phyloP scores from a whole-genome alignment of 2,329 filamentous ascomycete species.

The Curvularia spicifera region DNA sequence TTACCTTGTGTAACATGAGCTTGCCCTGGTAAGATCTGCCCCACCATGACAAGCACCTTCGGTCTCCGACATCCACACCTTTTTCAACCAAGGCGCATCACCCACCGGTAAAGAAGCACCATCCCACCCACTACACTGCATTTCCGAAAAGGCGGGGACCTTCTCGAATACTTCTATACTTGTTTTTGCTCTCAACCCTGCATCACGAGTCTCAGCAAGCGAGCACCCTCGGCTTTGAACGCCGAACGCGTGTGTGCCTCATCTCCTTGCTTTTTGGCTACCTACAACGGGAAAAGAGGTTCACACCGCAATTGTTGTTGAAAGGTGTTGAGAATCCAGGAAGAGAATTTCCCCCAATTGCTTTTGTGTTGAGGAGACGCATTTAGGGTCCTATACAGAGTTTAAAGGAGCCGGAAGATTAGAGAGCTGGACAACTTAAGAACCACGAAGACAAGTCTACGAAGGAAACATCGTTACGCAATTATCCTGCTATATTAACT shows the following conservation, averaged over 20 bases:
- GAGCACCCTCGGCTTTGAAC: neutral
- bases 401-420: neutral
- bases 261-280: neutral
- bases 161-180: neutral
- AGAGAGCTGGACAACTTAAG: neutral
- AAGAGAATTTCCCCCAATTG: neutral
- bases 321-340: neutral
- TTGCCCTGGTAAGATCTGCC: neutral
- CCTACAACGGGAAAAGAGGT: neutral
- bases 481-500: neutral
- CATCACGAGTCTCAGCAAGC: neutral
- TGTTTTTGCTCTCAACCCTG: neutral
- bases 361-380: neutral
- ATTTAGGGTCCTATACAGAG: neutral
- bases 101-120: neutral
- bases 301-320: neutral
- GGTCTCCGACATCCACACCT: neutral
- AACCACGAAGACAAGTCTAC: neutral
- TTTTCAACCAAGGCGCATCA: neutral
- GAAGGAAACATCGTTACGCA: neutral
- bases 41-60: constrained; percentile 5
- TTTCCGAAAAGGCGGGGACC: neutral
- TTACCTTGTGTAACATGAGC: neutral
- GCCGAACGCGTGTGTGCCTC: neutral
- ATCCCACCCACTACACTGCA: neutral